Base-by-base conservation (phyloP, 2,329 filamentous ascomycete species). In the Triangularia setosa region DNA sequence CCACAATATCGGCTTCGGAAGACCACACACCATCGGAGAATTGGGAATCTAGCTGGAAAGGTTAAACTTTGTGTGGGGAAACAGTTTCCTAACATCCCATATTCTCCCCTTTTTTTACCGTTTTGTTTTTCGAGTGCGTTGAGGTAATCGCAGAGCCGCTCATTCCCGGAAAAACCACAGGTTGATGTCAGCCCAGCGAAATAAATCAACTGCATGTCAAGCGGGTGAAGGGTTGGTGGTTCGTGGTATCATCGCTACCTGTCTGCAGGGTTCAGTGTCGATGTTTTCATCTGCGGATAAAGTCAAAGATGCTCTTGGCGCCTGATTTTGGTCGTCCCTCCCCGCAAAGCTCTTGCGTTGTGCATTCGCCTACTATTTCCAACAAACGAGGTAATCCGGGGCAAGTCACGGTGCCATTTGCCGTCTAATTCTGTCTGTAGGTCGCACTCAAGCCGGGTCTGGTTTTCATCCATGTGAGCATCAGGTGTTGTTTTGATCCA, bases 251-350 rank as follows among this genome's bases (percentile, higher is more conserved):
- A 53, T 53, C 48, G 23, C 35, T 40, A 53, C 8, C 58, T 52
- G n/a, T 58, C 24, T 52, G 56, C 54, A 58, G 55, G 60, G 54
- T 61, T 54, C 28, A 55, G 18, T 27, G 28, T 35, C 57, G 44
- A 52, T 23, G 44, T 53, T 60, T 63, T 64, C 60, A 67, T 67
- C 30, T 67, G 55, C 64, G 63, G 65, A 65, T 67, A 67, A 67
- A 67, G 63, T 65, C 61, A 11, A 48, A 48, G 58, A 21, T 53
- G n/a, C 33, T 30, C 65, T 67, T 67, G 65, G 65, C 65, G 48
- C 54, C 16, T 55, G 35, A 56, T 18, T 40, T 64, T 58, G 28
- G 60, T 56, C n/a, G 40, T 54, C 7, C 6, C 53, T 6, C 27
- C 58, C 60, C 64, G 56, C 52, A 57, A 56, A 40, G 5, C 16